Percentiles rank a stretch among this genome's conserved stretches.
Evolutionary conservation across 768 basidiomycete genomes (phyloP).

Genomic region (Boletus coccyginus): DNA sequence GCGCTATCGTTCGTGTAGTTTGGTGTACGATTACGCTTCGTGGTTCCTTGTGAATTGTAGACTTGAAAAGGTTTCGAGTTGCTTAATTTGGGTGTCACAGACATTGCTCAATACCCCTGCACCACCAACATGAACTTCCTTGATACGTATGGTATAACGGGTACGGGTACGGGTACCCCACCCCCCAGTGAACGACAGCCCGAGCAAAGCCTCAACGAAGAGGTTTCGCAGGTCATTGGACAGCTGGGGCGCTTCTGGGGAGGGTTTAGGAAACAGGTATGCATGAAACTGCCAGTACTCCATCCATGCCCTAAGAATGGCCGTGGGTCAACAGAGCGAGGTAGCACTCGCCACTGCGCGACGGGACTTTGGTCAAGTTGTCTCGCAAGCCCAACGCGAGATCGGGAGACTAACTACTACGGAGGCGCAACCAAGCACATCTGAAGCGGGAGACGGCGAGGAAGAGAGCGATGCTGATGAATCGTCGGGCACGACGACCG

Average conservation of each 20-base stretch:
- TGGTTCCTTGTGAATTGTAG: not conserved
- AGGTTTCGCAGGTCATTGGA: slow-evolving; percentile 87
- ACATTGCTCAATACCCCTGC: not conserved
- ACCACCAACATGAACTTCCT: slow-evolving; percentile 63
- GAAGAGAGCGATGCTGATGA: slow-evolving; percentile 26
- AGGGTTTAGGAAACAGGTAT: slow-evolving; percentile 83
- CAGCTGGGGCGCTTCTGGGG: slow-evolving; percentile 88
- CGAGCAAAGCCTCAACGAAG: slow-evolving; percentile 71
- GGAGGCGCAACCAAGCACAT: slow-evolving; percentile 23
- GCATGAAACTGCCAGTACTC: slow-evolving; percentile 17
- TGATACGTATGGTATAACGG: slow-evolving; percentile 60
- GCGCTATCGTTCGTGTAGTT: not conserved
- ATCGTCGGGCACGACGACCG: slow-evolving; percentile 26
- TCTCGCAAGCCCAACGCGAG: slow-evolving; percentile 78
- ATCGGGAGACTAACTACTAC: slow-evolving; percentile 54
- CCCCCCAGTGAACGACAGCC: slow-evolving; percentile 39
- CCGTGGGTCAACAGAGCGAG: slow-evolving; percentile 53
- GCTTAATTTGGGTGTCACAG: slow-evolving; percentile 11
- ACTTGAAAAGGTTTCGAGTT: not conserved
- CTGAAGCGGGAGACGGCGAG: slow-evolving; percentile 18
- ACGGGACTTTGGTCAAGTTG: slow-evolving; percentile 70
- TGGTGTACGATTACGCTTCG: slow-evolving; percentile 15
- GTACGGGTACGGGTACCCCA: slow-evolving; percentile 44
- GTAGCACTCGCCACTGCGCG: slow-evolving; percentile 63
- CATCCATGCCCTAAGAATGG: not conserved